phyloP scores from a whole-genome alignment of 768 basidiomycete species.

The Mycena indigotica region DNA sequence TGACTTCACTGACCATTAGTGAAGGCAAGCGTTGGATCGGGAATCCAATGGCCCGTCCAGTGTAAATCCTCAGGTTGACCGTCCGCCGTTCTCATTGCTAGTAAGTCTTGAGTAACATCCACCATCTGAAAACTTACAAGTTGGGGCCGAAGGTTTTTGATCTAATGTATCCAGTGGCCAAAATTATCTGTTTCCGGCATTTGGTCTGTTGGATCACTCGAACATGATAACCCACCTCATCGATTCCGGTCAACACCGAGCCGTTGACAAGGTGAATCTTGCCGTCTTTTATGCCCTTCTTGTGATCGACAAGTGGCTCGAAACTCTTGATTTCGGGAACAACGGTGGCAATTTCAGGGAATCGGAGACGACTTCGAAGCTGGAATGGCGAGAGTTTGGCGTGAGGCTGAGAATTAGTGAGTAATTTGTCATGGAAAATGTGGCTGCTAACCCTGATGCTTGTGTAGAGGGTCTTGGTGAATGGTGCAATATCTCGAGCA shows the following conservation, averaged over 20 bases:
- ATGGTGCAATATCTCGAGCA: slow-evolving; percentile 24
- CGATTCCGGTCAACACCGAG: slow-evolving; percentile 30
- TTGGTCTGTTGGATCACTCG: too few relatives aligned
- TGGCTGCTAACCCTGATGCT: slow-evolving; percentile 19
- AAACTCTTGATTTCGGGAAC: slow-evolving; percentile 34
- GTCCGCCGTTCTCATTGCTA: slow-evolving; percentile 9
- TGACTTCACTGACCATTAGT: slow-evolving; percentile 10
- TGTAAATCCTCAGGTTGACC: slow-evolving; percentile 24
- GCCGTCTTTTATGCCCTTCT: slow-evolving; percentile 27
- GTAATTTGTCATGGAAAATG: slow-evolving; percentile 1
- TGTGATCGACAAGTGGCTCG: slow-evolving; percentile 17
- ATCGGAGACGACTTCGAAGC: slow-evolving; percentile 28
- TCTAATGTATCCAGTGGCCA: slow-evolving; percentile 35
- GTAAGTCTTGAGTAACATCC: too few relatives aligned
- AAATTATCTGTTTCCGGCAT: slow-evolving; percentile 29
- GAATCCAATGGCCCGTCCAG: slow-evolving; percentile 35
- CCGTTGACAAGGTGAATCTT: slow-evolving; percentile 33
- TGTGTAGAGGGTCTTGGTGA: slow-evolving; percentile 14
- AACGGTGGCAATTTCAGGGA: slow-evolving; percentile 28
- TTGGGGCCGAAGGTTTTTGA: slow-evolving; percentile 32
- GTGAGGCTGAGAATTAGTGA: slow-evolving; percentile 16
- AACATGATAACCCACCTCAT: slow-evolving; percentile 22
- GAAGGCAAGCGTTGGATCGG: slow-evolving; percentile 37
- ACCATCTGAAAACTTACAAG: slow-evolving; percentile 14
- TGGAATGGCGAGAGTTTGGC: slow-evolving; percentile 29